Percentiles rank a stretch among this genome's conserved stretches.
phyloP scores from a whole-genome alignment of 768 basidiomycete genomes.

The Boletus bicolor region DNA sequence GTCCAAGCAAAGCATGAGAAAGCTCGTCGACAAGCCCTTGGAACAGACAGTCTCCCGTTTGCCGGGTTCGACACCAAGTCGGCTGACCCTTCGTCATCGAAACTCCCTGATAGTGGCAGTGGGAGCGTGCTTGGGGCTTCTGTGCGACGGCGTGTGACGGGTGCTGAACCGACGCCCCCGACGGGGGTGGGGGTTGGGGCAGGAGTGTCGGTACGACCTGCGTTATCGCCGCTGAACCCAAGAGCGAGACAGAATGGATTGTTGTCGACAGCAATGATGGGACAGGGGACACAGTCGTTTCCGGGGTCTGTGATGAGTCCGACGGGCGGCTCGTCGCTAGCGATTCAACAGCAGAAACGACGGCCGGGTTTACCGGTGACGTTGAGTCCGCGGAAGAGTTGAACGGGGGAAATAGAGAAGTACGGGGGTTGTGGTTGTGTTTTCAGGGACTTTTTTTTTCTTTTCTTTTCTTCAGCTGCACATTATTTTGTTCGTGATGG shows the following conservation, averaged over 20 bases:
- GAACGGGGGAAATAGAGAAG: neutral
- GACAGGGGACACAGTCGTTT: conserved; percentile 36
- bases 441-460: neutral
- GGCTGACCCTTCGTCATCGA: conserved; percentile 20
- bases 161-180: conserved; percentile 37
- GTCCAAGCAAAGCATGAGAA: conserved; percentile 93
- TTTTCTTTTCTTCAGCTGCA: no score
- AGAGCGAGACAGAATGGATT: conserved; percentile 52
- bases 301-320: conserved; percentile 12
- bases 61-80: conserved; percentile 39
- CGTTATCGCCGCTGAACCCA: conserved; percentile 73
- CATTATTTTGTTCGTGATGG: neutral
- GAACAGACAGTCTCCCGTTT: conserved; percentile 56
- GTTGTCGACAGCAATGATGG: conserved; percentile 35
- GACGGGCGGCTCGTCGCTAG: conserved; percentile 11
- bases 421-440: neutral
- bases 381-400: conserved; percentile 34
- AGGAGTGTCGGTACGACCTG: conserved; percentile 32
- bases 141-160: conserved; percentile 62
- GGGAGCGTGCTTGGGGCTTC: conserved; percentile 36
- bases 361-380: conserved; percentile 37
- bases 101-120: neutral
- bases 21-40: conserved; percentile 72
- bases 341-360: conserved; percentile 38
- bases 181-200: conserved; percentile 8